phyloP scores from a whole-genome alignment of 2,329 filamentous ascomycete genomes.

The Hymenoscyphus fraxineus region DNA sequence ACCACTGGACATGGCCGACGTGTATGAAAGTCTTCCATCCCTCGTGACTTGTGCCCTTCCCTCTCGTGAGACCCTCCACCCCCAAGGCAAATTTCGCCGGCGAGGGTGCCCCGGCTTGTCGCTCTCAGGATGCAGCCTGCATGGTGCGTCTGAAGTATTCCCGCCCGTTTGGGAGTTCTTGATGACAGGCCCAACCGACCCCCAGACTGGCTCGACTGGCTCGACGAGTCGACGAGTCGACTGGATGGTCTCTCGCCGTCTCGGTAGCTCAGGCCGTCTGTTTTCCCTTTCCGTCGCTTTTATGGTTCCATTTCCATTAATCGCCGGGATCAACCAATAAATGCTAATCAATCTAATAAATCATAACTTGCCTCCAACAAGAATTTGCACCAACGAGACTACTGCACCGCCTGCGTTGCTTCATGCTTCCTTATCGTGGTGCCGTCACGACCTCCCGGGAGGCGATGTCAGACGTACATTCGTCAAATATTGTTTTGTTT shows the following conservation, averaged over 20 bases:
- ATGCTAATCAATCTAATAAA: background rate
- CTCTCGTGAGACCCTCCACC: background rate
- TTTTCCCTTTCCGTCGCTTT: conserved; percentile 12
- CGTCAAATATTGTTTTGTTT: background rate
- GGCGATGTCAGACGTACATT: background rate
- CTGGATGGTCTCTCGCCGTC: no score
- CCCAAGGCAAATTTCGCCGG: background rate
- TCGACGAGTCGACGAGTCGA: no score
- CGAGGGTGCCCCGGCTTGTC: background rate
- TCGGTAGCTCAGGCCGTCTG: conserved; percentile 11
- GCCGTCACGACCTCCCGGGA: background rate
- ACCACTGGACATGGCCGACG: background rate
- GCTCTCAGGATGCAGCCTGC: conserved; percentile 5
- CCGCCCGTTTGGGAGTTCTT: conserved; percentile 7
- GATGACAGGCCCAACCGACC: background rate
- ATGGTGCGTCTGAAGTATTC: conserved; percentile 13
- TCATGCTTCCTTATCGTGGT: background rate
- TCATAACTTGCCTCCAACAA: background rate
- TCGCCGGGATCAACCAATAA: background rate
- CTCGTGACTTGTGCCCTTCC: background rate
- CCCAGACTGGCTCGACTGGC: background rate
- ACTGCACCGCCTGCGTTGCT: no score
- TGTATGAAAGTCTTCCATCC: no score
- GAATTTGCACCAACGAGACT: background rate
- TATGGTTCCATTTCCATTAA: background rate